Evolutionary conservation across 2,329 filamentous ascomycete species (phyloP).

Genomic region (Ophiostoma piceae): DNA sequence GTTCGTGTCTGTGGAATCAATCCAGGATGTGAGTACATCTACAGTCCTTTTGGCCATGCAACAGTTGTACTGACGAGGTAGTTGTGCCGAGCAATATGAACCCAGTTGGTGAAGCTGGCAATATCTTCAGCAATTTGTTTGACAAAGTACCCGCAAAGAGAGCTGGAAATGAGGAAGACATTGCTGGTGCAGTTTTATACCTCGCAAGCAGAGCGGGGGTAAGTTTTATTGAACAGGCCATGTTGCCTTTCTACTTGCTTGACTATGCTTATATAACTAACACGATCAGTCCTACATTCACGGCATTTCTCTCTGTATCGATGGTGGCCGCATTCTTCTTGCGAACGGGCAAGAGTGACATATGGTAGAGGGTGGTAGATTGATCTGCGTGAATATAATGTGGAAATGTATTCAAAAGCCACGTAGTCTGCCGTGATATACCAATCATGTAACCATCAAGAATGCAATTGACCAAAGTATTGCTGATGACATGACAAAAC

Average conservation of each 20-base stretch:
- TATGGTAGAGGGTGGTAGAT: too few species aligned
- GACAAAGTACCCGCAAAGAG: slow-evolving; percentile 43
- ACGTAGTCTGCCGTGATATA: too few species aligned
- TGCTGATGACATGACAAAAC: too few species aligned
- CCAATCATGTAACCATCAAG: too few species aligned
- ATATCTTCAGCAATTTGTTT: slow-evolving; percentile 54
- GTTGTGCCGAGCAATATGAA: slow-evolving; percentile 66
- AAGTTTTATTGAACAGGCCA: not conserved
- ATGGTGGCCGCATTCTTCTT: slow-evolving; percentile 24
- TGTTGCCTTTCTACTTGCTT: not conserved
- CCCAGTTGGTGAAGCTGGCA: slow-evolving; percentile 42
- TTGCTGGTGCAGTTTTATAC: slow-evolving; percentile 53
- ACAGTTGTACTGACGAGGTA: slow-evolving; percentile 24
- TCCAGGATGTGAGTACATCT: slow-evolving; percentile 22
- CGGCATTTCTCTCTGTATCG: slow-evolving; percentile 25
- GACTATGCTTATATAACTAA: not conserved
- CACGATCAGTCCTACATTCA: slow-evolving; percentile 19
- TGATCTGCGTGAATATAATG: not conserved
- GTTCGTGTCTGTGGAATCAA: slow-evolving; percentile 36
- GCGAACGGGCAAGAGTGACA: slow-evolving; percentile 25
- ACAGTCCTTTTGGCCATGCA: not conserved
- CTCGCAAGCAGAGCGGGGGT: slow-evolving; percentile 33
- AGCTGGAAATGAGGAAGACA: slow-evolving; percentile 55
- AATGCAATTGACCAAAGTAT: too few species aligned
- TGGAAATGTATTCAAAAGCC: too few species aligned